phyloP scores from a whole-genome alignment of 1,284 basidiomycete genomes.

The Inonotus hispidus region DNA sequence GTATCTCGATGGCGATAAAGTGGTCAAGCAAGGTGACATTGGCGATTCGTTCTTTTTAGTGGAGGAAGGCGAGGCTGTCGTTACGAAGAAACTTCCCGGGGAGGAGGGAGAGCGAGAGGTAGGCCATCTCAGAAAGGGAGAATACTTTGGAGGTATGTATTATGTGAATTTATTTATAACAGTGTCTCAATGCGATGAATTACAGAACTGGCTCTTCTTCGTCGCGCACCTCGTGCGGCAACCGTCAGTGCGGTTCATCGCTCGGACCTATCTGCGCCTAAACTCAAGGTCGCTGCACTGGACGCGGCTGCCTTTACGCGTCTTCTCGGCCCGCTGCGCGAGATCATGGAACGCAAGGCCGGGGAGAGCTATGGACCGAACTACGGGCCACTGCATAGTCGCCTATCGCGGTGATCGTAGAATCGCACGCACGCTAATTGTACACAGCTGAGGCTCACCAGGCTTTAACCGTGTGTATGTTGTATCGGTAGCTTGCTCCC shows the following conservation, averaged over 20 bases:
- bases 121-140: conserved; percentile 78
- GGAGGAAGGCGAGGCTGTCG: conserved; percentile 87
- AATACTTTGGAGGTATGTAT: conserved; percentile 92
- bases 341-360: conserved; percentile 85
- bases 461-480: not conserved
- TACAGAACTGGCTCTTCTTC: conserved; percentile 77
- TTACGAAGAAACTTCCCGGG: conserved; percentile 67
- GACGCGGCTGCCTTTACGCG: conserved; percentile 94
- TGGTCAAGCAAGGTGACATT: conserved; percentile 89
- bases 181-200: conserved; percentile 8
- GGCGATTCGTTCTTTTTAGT: conserved; percentile 98
- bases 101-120: conserved; percentile 69
- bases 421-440: not conserved
- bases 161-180: conserved; percentile 15
- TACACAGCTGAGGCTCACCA: not conserved
- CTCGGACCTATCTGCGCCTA: conserved; percentile 43
- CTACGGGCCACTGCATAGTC: conserved; percentile 11
- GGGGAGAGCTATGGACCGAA: conserved; percentile 42
- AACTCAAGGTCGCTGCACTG: conserved; percentile 88
- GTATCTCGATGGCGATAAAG: conserved; percentile 79
- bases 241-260: conserved; percentile 82
- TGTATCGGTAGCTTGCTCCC: conserved; percentile 13
- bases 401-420: conserved; percentile 1
- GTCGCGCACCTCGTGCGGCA: conserved; percentile 84
- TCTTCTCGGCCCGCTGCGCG: conserved; percentile 83